Conservation (phyloP, 768 basidiomycete genomes). For the Rhizopogon rudus region DNA sequence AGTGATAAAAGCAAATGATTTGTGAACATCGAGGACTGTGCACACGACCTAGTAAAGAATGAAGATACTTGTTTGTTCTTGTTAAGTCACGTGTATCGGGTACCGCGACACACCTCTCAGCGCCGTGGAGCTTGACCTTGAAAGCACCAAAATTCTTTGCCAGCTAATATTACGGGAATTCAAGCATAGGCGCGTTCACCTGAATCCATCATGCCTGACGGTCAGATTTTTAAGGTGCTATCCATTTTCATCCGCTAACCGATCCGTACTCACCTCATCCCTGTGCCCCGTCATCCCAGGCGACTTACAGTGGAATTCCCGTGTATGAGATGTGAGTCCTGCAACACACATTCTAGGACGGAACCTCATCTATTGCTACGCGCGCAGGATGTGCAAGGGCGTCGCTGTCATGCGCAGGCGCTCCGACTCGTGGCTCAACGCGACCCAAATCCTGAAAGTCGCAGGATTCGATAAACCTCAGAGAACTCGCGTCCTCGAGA, state of each 20-base stretch:
- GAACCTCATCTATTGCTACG: constrained; percentile 30
- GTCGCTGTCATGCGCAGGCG: constrained; percentile 98
- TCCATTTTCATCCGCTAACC: background rate
- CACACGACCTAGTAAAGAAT: too few species aligned
- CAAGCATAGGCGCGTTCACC: constrained; percentile 8
- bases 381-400: constrained; percentile 85
- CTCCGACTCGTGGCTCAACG: constrained; percentile 97
- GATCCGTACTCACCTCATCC: constrained; percentile 3
- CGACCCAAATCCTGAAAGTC: constrained; percentile 98
- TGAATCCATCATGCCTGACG: constrained; percentile 62
- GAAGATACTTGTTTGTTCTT: constrained; percentile 28
- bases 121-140: constrained; percentile 7
- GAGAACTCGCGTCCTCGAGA: constrained; percentile 92
- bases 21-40: too few species aligned
- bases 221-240: constrained; percentile 84
- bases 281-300: constrained; percentile 38
- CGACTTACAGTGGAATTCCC: constrained; percentile 90
- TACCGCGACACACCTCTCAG: constrained; percentile 6
- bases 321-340: constrained; percentile 82
- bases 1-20: background rate
- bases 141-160: constrained; percentile 13
- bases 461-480: constrained; percentile 99
- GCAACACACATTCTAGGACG: constrained; percentile 30
- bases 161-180: background rate
- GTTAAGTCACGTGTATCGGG: constrained; percentile 34